Evolutionary conservation across 768 basidiomycete species (phyloP), one percentile per base, ranked within the genome.

Genomic region (Sutorius australiensis): DNA sequence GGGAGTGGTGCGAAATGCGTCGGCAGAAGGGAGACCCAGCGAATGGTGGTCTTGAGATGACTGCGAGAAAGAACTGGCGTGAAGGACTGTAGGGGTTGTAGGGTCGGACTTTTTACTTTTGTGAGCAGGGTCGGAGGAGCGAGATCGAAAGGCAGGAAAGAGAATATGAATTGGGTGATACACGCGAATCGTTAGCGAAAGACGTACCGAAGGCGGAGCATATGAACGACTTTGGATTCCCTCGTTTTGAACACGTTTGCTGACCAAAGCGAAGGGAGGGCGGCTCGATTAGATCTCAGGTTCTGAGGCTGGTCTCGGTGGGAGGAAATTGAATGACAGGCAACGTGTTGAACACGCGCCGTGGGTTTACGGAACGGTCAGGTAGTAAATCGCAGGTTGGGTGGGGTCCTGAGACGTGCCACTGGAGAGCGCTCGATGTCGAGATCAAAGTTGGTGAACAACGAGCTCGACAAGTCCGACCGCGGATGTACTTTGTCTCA

Each of bases 201-300:
- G 56, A 66, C 87, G 75, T 77, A 89, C 89, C 89, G 89, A 73
- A 91, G 87, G 64, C 86, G 86, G 77, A 87, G 75, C 89, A 92
- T 90, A 67, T 64, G 61, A 55, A 61, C 55, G 46, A 61, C 57
- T 24, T 24, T 57, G 40, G 58, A 59, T 53, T 56, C 65, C 79
- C 82, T 84, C 80, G 80, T 77, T 82, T 82, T 73, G 72, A 76
- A 80, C 86, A 88, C 85, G 87, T 81, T 85, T 76, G 63, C 70
- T 64, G 67, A 51, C 43, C 33, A 45, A 67, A 51, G 56, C 61
- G 53, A 50, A 63, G 60, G 64, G 57, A 63, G 63, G 46, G 48
- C 51, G 43, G 64, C 64, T 69, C 56, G 62, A 69, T 70, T 57
- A 56, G 67, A 70, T 67, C 67, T 63, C 54, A 58, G 50, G 42